A percentile compares a stretch with the other conserved stretches of the same genome.
Conservation (phyloP, 257 asterid genomes). For the Lycium ferocissimum region DNA sequence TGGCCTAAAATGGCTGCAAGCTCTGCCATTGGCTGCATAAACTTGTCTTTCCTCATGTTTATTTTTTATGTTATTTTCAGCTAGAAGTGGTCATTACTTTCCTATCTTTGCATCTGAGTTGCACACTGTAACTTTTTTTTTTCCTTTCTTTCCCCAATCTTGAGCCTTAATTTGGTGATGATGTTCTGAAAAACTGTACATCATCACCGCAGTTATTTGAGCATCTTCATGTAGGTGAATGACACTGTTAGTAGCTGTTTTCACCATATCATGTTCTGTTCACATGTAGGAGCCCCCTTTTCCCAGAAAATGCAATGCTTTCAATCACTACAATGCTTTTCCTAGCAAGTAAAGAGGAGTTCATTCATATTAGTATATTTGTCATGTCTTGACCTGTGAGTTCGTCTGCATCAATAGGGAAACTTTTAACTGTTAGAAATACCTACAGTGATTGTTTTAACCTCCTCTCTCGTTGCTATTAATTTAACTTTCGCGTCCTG, state of each 20-base stretch:
- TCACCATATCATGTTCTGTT: constrained; percentile 14
- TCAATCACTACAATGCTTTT: background rate
- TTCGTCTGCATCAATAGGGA: background rate
- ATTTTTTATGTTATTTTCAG: background rate
- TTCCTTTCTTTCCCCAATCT: background rate
- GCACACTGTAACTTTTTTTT: background rate
- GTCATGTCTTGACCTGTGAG: constrained; percentile 20
- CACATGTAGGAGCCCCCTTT: background rate
- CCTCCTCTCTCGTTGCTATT: background rate
- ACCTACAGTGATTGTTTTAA: background rate
- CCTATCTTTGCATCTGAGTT: background rate
- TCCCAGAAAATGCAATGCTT: background rate
- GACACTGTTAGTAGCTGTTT: background rate
- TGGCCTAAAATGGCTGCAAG: constrained; percentile 7
- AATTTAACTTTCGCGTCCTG: background rate
- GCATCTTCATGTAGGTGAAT: background rate
- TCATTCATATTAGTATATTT: background rate
- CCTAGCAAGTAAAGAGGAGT: background rate
- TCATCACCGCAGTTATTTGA: background rate
- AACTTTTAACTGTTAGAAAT: background rate
- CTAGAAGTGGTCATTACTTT: background rate
- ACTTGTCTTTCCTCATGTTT: constrained; percentile 1
- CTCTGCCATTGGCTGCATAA: background rate
- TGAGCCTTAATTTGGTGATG: background rate
- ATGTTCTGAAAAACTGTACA: background rate